These are phyloP conservation scores for Arachnomyces sp. DNA, from an alignment of 2,329 filamentous ascomycete species.

Conservation along the genomic window DNA sequence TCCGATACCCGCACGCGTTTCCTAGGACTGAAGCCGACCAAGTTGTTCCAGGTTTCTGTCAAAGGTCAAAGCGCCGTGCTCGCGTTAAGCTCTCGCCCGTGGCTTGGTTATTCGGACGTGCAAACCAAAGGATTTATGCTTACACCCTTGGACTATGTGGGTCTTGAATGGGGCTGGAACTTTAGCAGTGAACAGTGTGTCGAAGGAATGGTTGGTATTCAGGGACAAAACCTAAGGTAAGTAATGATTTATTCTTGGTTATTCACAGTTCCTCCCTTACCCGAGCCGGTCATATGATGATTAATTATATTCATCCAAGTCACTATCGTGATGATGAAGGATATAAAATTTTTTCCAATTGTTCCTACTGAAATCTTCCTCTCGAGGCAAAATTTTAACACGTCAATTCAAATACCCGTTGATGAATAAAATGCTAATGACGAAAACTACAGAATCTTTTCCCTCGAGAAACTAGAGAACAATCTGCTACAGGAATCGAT, in stretches of 20 bases:
- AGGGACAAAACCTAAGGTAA: constrained; percentile 80
- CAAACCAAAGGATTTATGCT: constrained; percentile 84
- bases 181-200: constrained; percentile 92
- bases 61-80: constrained; percentile 78
- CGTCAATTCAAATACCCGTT: constrained; percentile 24
- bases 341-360: constrained; percentile 63
- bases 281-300: background rate
- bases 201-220: constrained; percentile 89
- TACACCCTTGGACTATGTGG: constrained; percentile 80
- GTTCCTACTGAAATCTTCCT: constrained; percentile 77
- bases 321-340: constrained; percentile 38
- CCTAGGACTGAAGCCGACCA: constrained; percentile 81
- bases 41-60: constrained; percentile 84
- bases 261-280: constrained; percentile 2
- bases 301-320: constrained; percentile 36
- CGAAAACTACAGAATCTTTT: constrained; percentile 63
- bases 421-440: constrained; percentile 2
- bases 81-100: constrained; percentile 86
- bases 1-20: constrained; percentile 94
- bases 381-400: constrained; percentile 20
- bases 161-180: constrained; percentile 90
- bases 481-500: constrained; percentile 83
- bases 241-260: constrained; percentile 33
- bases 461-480: constrained; percentile 75
- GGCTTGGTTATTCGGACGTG: constrained; percentile 87